Evolutionary conservation across 139 green algal species (phyloP), one percentile per base, ranked within the genome.

Genomic region (Coelastrella sp.): DNA sequence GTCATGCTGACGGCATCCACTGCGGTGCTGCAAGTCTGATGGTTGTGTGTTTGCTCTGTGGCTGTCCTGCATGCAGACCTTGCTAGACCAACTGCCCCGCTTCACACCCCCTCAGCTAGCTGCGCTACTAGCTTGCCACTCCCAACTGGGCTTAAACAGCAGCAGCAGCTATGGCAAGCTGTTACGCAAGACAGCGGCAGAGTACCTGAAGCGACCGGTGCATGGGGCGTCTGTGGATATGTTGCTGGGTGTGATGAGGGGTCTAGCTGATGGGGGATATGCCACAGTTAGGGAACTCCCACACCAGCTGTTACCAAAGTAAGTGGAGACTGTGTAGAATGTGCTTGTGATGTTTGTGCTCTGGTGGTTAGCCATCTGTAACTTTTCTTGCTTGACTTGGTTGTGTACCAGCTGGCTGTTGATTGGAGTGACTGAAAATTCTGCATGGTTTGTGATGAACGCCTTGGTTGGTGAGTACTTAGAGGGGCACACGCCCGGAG

Each of bases 281-380:
- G 8, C 56, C 2, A 75, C n/a, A 5, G 58, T 75, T 10, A 59
- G 68, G 73, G 85, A 88, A 54, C 68, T 88, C 47, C 83, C 83
- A 5, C 47, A 58, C 4, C 83, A 88, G 57, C 83, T 88, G 83
- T 68, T 88, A 68, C 22, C 83, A 73, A 88, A 68, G 83, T 88
- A 61, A 80, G 83, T 59, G 65, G 23, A 10, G 80, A 11, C 47
- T 54, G 32, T 66, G 22, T 80, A 3, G 4, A 4, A 71, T 19
- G 0, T 54, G 57, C n/a, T 78, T 32, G 7, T 1, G 10, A 47
- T 14, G n/a, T 32, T 4, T 56, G 10, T 80, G 19, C 20, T 80
- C 56, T 80, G 6, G 5, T 57, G 17, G 7, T 58, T 80, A 5
- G 0, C 56, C 32, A 1, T 23, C 71, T 77, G 14, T 32, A 7